phyloP scores from a whole-genome alignment of 1,139 yeast genomes.

The Candida tetrigidarum region DNA sequence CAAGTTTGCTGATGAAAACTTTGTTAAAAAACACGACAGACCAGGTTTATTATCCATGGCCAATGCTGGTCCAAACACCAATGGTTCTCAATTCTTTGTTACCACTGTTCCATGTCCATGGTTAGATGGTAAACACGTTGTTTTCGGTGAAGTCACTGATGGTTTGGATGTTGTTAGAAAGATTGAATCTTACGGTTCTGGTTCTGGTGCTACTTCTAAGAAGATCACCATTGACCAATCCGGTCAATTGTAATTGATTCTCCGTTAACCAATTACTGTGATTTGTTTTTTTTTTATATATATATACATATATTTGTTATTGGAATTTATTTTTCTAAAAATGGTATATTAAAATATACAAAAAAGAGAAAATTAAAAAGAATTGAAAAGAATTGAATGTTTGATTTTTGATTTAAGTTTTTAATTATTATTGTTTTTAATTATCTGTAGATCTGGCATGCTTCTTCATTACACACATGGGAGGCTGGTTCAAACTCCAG shows the following conservation, averaged over 20 bases:
- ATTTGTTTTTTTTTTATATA: background rate
- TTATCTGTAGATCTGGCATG: too few relatives aligned
- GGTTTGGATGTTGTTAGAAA: conserved; percentile 43
- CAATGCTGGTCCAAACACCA: conserved; percentile 48
- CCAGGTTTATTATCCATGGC: conserved; percentile 48
- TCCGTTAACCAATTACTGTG: background rate
- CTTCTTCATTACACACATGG: too few relatives aligned
- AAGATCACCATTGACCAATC: conserved; percentile 78
- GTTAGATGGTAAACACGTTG: conserved; percentile 49
- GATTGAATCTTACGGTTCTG: conserved; percentile 46
- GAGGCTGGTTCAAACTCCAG: too few relatives aligned
- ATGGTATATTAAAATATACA: too few relatives aligned
- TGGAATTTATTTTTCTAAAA: too few relatives aligned
- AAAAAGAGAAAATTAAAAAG: too few relatives aligned
- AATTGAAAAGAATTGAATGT: too few relatives aligned
- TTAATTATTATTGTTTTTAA: too few relatives aligned
- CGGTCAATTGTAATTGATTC: conserved; percentile 73
- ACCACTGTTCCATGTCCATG: conserved; percentile 49
- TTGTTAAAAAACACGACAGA: conserved; percentile 35
- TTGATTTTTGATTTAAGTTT: too few relatives aligned
- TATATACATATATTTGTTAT: too few relatives aligned
- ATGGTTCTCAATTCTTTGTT: conserved; percentile 47
- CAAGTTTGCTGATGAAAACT: conserved; percentile 44
- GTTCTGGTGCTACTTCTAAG: conserved; percentile 76
- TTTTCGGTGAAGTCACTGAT: conserved; percentile 46